A percentile compares a stretch with the other conserved stretches of the same genome.
These are phyloP conservation scores for Camillea tinctor DNA, from an alignment of 2,329 filamentous ascomycete genomes.

Conservation along the genomic window DNA sequence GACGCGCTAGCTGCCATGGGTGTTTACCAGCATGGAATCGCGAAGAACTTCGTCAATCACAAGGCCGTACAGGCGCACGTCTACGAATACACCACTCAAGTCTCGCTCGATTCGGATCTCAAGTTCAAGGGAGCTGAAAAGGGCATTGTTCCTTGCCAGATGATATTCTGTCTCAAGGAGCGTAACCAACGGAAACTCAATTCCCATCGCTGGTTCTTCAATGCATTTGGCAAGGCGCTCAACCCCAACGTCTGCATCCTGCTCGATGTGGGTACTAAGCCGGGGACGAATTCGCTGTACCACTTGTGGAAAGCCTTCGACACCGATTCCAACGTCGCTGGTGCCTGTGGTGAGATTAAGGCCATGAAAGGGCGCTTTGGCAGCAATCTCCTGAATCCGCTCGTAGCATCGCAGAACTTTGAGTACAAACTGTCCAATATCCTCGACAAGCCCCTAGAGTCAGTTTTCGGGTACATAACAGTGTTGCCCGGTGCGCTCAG, in stretches of 20 bases:
- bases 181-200: conserved; percentile 98
- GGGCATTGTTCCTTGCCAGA: conserved; percentile 95
- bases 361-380: conserved; percentile 86
- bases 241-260: conserved; percentile 97
- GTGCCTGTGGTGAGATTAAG: conserved; percentile 97
- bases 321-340: conserved; percentile 94
- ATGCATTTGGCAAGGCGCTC: conserved; percentile 88
- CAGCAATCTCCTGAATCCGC: conserved; percentile 85
- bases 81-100: conserved; percentile 98
- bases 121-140: conserved; percentile 99
- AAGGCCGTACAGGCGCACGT: conserved; percentile 94
- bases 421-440: conserved; percentile 99
- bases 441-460: conserved; percentile 94
- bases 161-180: conserved; percentile 98
- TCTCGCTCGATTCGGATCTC: conserved; percentile 89
- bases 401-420: conserved; percentile 96
- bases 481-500: conserved; percentile 97
- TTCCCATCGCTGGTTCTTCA: conserved; percentile 99
- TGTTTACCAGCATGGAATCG: conserved; percentile 96
- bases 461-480: conserved; percentile 95
- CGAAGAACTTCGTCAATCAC: conserved; percentile 97
- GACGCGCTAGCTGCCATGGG: conserved; percentile 96
- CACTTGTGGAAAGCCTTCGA: conserved; percentile 99
- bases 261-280: conserved; percentile 92
- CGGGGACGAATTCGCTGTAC: conserved; percentile 86